Conservation (phyloP, 176 grass and related monocot genomes). For the Melocanna baccifera region DNA sequence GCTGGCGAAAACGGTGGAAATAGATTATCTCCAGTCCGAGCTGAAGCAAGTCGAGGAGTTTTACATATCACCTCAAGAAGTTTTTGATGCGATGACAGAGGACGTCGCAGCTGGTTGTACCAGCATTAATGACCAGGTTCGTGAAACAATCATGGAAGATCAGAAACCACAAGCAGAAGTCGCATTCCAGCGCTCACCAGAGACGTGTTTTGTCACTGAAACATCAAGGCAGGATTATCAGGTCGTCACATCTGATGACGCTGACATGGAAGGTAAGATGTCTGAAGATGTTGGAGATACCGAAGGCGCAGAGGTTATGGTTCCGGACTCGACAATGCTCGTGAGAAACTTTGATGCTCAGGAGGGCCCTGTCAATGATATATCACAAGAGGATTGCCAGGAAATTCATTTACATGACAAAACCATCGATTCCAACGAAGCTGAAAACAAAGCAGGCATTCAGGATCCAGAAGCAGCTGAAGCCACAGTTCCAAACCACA, state of each 20-base stretch:
- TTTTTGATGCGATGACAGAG: not conserved
- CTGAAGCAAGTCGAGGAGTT: constrained; percentile 33
- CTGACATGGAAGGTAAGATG: not conserved
- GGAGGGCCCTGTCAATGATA: too few species aligned
- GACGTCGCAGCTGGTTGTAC: not conserved
- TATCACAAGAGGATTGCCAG: not conserved
- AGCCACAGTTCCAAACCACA: not conserved
- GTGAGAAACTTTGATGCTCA: not conserved
- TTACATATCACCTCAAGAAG: not conserved
- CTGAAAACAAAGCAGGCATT: not conserved
- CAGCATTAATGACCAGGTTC: not conserved
- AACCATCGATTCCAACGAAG: not conserved
- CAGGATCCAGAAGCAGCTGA: not conserved
- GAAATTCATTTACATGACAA: not conserved
- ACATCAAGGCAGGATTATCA: not conserved
- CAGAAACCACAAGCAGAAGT: not conserved
- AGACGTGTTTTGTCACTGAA: not conserved
- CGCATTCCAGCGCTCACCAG: not conserved
- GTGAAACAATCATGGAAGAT: not conserved
- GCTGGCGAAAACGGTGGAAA: constrained; percentile 37
- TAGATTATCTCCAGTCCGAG: constrained; percentile 30
- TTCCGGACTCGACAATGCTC: not conserved
- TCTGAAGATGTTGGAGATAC: not conserved
- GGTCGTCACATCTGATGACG: not conserved
- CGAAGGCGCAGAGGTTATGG: not conserved